Evolutionary conservation across 75 land plant genomes (phyloP).

Genomic region (Sequoiadendron giganteum): DNA sequence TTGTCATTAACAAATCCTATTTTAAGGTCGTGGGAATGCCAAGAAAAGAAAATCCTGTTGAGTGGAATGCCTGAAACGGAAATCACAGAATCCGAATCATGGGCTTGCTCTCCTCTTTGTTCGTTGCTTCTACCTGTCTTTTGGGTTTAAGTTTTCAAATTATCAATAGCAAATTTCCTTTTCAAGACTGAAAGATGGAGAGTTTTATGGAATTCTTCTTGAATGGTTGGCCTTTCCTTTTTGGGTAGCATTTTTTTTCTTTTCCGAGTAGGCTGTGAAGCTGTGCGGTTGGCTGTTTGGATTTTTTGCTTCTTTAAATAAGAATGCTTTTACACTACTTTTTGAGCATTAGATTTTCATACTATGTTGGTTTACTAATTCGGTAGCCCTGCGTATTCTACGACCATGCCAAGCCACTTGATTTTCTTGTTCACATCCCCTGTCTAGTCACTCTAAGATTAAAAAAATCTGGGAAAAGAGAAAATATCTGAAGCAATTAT

Average conservation of each 20-base stretch:
- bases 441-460: too few relatives aligned
- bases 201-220: neutral
- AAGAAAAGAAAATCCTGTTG: neutral
- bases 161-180: neutral
- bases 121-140: too few relatives aligned
- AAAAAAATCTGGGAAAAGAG: too few relatives aligned
- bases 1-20: neutral
- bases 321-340: neutral
- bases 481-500: neutral
- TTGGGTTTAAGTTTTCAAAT: too few relatives aligned
- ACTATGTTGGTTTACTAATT: neutral
- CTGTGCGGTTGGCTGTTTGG: neutral
- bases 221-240: neutral
- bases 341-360: neutral
- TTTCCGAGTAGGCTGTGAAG: neutral
- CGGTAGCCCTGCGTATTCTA: too few relatives aligned
- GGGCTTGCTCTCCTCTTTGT: neutral
- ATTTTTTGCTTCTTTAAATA: neutral
- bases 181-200: neutral
- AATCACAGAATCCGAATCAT: neutral
- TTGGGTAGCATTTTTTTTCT: neutral
- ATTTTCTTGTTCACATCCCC: too few relatives aligned
- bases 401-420: too few relatives aligned
- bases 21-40: neutral
- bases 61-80: neutral